Percentiles rank a stretch among this genome's conserved stretches.
Conservation (phyloP, 129 eudicot genomes). For the Flaveria linearis region DNA sequence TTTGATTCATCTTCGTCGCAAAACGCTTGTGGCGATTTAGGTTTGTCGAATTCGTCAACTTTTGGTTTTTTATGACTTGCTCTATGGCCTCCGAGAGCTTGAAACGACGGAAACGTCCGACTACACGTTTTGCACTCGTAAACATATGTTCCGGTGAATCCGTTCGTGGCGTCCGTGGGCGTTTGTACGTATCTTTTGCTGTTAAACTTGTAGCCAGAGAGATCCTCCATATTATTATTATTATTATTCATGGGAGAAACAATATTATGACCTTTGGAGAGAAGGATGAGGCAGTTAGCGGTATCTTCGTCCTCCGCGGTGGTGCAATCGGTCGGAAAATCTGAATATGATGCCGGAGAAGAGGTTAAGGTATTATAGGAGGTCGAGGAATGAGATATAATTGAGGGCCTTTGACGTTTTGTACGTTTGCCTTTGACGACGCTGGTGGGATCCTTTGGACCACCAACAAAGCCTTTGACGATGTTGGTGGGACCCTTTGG, state of each 20-base stretch:
- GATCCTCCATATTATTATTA: background rate
- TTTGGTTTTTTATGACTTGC: conserved; percentile 87
- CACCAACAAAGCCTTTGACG: too few relatives aligned
- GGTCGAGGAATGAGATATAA: conserved; percentile 31
- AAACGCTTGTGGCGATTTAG: conserved; percentile 2
- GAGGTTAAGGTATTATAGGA: conserved; percentile 27
- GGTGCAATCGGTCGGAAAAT: conserved; percentile 24
- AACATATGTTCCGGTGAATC: conserved; percentile 45
- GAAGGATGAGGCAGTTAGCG: conserved; percentile 68
- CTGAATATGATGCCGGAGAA: conserved; percentile 38
- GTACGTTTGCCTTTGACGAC: conserved; percentile 78
- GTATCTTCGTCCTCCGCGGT: conserved; percentile 70
- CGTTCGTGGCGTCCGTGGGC: conserved; percentile 6
- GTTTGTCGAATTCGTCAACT: conserved; percentile 17
- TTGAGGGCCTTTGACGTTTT: conserved; percentile 66
- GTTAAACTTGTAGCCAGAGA: conserved; percentile 37
- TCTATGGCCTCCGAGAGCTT: conserved; percentile 90
- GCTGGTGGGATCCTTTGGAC: conserved; percentile 16
- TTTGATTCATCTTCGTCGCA: conserved; percentile 50
- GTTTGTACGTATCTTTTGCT: conserved; percentile 57
- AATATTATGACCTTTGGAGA: conserved; percentile 50
- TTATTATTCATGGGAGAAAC: background rate
- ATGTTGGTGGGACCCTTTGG: background rate
- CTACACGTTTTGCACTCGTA: conserved; percentile 86
- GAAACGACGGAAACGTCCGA: conserved; percentile 75